Percentiles rank a stretch among this genome's conserved stretches.
phyloP scores from a whole-genome alignment of 768 basidiomycete genomes.

The Lactarius sp. region DNA sequence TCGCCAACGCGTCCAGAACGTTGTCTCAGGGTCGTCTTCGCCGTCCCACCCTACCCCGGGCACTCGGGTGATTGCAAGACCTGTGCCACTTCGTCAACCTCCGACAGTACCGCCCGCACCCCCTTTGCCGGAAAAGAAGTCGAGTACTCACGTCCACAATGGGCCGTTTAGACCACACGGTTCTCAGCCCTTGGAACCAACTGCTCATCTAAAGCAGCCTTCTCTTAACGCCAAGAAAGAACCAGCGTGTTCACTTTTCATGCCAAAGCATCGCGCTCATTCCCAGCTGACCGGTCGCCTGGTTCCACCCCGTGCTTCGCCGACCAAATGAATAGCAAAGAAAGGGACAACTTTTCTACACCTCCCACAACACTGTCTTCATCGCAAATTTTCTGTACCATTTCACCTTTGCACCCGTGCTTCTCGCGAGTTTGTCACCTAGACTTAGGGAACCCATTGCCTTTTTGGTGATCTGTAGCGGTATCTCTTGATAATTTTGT shows the following conservation, averaged over 20 bases:
- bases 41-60: conserved; percentile 24
- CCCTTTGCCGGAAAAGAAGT: conserved; percentile 21
- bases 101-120: conserved; percentile 23
- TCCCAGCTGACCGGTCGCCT: conserved; percentile 30
- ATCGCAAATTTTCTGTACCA: conserved; percentile 1
- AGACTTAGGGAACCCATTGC: conserved; percentile 14
- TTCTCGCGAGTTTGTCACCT: conserved; percentile 12
- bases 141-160: neutral
- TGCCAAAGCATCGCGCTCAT: conserved; percentile 68
- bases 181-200: conserved; percentile 21
- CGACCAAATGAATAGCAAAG: conserved; percentile 11
- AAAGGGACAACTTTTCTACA: conserved; percentile 9
- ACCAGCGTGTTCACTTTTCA: conserved; percentile 58
- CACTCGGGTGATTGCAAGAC: conserved; percentile 19
- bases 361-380: conserved; percentile 9
- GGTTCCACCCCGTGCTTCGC: conserved; percentile 17
- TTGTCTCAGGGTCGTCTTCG: conserved; percentile 28
- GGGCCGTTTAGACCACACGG: conserved; percentile 9
- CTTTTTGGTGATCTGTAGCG: conserved; percentile 11
- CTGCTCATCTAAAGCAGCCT: conserved; percentile 36
- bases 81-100: conserved; percentile 10
- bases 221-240: conserved; percentile 50
- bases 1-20: conserved; percentile 31
- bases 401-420: conserved; percentile 22
- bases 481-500: conserved; percentile 8